These are phyloP conservation scores for Oxytropis ochrocephala DNA, from an alignment of 306 rosid species.

Conservation along the genomic window DNA sequence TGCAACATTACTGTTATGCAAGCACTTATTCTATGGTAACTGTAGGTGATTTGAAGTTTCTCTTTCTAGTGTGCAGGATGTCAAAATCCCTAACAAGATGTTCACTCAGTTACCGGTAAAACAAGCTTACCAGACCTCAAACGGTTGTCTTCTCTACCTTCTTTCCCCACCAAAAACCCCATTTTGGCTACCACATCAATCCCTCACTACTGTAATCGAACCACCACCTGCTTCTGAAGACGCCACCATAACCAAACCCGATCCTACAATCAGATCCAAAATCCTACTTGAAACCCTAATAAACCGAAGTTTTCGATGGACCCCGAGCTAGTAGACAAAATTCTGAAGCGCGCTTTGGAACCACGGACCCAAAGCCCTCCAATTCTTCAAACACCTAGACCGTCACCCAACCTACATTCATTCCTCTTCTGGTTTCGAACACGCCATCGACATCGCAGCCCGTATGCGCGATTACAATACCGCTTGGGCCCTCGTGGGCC, in stretches of 20 bases:
- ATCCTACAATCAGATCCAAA: slow-evolving; percentile 47
- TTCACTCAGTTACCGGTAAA: not conserved
- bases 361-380: slow-evolving; percentile 76
- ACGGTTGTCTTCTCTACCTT: not conserved
- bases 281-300: slow-evolving; percentile 37
- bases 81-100: not conserved
- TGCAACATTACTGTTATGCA: not conserved
- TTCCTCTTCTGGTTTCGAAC: slow-evolving; percentile 58
- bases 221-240: not conserved
- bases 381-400: slow-evolving; percentile 57
- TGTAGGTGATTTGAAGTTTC: slow-evolving; percentile 26
- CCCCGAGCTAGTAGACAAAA: slow-evolving; percentile 44
- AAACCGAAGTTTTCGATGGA: slow-evolving; percentile 43
- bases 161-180: no score
- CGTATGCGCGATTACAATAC: slow-evolving; percentile 67
- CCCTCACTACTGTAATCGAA: not conserved
- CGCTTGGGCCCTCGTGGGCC: slow-evolving; percentile 57
- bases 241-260: slow-evolving; percentile 39
- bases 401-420: slow-evolving; percentile 52
- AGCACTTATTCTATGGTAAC: not conserved
- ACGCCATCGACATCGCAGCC: slow-evolving; percentile 71
- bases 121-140: not conserved
- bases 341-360: slow-evolving; percentile 73
- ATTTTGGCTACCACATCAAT: not conserved
- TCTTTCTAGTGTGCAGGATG: slow-evolving; percentile 78